Evolutionary conservation across 768 basidiomycete species (phyloP), one percentile per base, ranked within the genome.

Genomic region (Amylocystis lapponica): DNA sequence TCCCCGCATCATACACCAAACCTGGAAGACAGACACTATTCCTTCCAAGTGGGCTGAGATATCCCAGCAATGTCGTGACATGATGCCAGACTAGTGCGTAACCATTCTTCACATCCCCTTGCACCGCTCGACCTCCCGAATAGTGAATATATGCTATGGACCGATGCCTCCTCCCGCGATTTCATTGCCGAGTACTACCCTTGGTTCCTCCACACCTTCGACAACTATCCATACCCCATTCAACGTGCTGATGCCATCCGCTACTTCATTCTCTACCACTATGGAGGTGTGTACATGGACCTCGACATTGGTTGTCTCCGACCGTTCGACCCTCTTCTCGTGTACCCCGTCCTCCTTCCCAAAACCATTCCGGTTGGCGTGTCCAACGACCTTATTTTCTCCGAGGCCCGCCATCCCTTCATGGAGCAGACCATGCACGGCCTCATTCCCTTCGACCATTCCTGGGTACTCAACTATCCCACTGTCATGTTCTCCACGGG

Each of bases 401-500:
- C 91, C 16, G 81, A 86, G 63, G 83, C 84, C 57, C 70, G 70
- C 1, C 90, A 93, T 51, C 86, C 91, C 1, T 89, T 99, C 70
- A 74, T 98, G 68, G 83, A 84, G 29, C 88, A 94, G 65, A 88
- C 90, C 38, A 94, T 97, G 51, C 86, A 94, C 67, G 90, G 86
- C 61, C 78, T 97, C 47, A 74, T 81, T 56, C 82, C 83, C 17
- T 99, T 95, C 60, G 90, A 98, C 67, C 90, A 95, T 62, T 78
- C 81, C 40, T 99, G 90, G 83, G 63, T 96, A 41, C 79, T 94
- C 59, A 96, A 98, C 66, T 99, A 99, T 55, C 96, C 96, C 25
- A 99, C 96, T 21, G 96, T 99, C 70, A 99, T 99, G 96, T 99
- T 99, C 67, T 92, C 92, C 41, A 99, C 96, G 0, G 95, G 95